Base-by-base conservation (phyloP, 306 rosid genomes). In the Lathyrus sativus region DNA sequence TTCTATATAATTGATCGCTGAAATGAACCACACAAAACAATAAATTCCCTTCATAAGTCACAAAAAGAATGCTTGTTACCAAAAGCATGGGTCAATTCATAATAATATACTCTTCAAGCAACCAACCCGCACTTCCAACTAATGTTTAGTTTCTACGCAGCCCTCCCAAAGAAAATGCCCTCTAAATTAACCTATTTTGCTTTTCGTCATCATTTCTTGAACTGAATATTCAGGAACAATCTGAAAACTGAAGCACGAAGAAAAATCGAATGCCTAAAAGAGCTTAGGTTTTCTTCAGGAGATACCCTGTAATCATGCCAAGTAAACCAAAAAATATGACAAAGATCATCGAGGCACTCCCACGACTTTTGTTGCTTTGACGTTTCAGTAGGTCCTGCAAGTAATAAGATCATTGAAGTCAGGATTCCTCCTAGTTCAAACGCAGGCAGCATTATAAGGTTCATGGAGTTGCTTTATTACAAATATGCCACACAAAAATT, bases 381-480 rank as follows among this genome's bases (percentile, higher is more conserved):
- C 87, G 90, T 82, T 64, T 88, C 89, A 93, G 79, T 58, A 88
- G 75, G 46, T 90, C 97, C 98, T 93, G 81, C 86, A 83, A 51
- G 39, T 56, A 48, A 56, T 28, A 75, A 61, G 49, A 70, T 67
- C 38, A 54, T 45, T 26, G 15, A 61, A 51, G 56, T 58, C 9
- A 67, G 56, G 17, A 5, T 56, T 15, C 45, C 44, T 26, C 51
- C n/a, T 67, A 28, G 68, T 64, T 59, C 53, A 66, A 64, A 51
- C 59, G 42, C n/a, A 59, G 53, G 48, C 53, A 76, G 55, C 46
- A 76, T 42, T 66, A 29, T 18, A 63, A 60, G 60, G 42, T n/a
- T 31, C 11, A 15, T 9, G 10, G 1, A 46, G 42, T 46, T 46
- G 43, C 22, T 37, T 65, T 10, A 15, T 29, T 39, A 48, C 57